Base-by-base conservation (phyloP, 2,329 filamentous ascomycete genomes). In the Fusarium drepaniforme region DNA sequence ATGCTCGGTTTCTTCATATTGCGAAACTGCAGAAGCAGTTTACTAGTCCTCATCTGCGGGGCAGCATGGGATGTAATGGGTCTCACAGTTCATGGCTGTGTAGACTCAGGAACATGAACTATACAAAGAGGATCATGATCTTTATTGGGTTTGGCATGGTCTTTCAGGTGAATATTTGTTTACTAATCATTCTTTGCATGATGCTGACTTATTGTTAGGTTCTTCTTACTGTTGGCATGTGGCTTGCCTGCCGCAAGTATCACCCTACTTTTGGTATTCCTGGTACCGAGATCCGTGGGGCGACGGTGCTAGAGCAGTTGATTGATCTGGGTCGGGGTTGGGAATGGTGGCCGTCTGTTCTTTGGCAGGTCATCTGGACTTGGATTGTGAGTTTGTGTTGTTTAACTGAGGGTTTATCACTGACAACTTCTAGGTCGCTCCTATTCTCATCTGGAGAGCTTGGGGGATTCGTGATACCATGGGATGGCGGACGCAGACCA, bases 401-500 rank as follows among this genome's bases (percentile, higher is more conserved):
- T 18, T 15, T 8, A 21, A 7, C 1, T 5, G 4, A n/a, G 4
- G 8, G 6, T 2, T 16, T 6, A 4, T 61, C 4, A 8, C 56
- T 67, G 5, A 70, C 35, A 40, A 21, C 16, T 42, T 51, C 3
- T 18, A 70, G 57, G 56, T 74, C 66, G 90, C 90, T 3, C 90
- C 91, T 3, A 83, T 87, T 70, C 83, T 92, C 61, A 84, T 93
- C 3, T 92, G 88, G 86, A 86, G 87, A 73, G 89, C 91, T 46
- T 86, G 90, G 35, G 83, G 86, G n/a, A 91, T 93, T 71, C 85
- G 85, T 35, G 91, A 93, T 75, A 90, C 90, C 2, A 88, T 91
- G 73, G 88, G 90, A 60, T 93, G 91, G 91, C 86, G 90, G 9
- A 77, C 88, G 3, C 91, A 93, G 78, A 93, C 90, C 15, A 88